A percentile compares a stretch with the other conserved stretches of the same genome.
Conservation (phyloP, 306 rosid species). For the Casuarina equisetifolia region DNA sequence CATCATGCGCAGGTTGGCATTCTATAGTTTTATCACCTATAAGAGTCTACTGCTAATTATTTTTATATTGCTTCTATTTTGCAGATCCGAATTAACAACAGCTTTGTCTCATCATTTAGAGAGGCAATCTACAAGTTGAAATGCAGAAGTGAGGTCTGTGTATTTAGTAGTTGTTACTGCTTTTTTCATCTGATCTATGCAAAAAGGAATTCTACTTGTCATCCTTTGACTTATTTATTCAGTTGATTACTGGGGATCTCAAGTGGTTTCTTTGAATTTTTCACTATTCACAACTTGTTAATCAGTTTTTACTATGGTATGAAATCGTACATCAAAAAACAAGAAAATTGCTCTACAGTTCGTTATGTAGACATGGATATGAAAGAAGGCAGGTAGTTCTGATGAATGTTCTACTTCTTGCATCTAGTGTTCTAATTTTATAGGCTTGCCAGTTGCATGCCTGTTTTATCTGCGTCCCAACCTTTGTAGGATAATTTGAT, state of each 20-base stretch:
- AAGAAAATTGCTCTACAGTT: not conserved
- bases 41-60: slow-evolving; percentile 32
- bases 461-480: not conserved
- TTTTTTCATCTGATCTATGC: not conserved
- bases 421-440: not conserved
- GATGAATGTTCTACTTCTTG: not conserved
- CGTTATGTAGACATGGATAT: not conserved
- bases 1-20: slow-evolving; percentile 97
- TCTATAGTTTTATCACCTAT: slow-evolving; percentile 34
- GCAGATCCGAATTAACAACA: slow-evolving; percentile 99
- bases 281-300: not conserved
- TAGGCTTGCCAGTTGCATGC: not conserved
- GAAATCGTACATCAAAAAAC: not conserved
- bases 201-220: not conserved
- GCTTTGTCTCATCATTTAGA: slow-evolving; percentile 97
- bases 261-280: not conserved
- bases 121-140: slow-evolving; percentile 98
- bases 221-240: slow-evolving; percentile 10
- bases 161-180: slow-evolving; percentile 4
- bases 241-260: not conserved
- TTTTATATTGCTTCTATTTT: slow-evolving; percentile 29
- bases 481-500: not conserved
- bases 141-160: slow-evolving; percentile 81
- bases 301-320: slow-evolving; percentile 14
- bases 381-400: not conserved